These are phyloP conservation scores for Cryptosporidium ryanae DNA, from an alignment of 169 alveolate genomes.

Conservation along the genomic window DNA sequence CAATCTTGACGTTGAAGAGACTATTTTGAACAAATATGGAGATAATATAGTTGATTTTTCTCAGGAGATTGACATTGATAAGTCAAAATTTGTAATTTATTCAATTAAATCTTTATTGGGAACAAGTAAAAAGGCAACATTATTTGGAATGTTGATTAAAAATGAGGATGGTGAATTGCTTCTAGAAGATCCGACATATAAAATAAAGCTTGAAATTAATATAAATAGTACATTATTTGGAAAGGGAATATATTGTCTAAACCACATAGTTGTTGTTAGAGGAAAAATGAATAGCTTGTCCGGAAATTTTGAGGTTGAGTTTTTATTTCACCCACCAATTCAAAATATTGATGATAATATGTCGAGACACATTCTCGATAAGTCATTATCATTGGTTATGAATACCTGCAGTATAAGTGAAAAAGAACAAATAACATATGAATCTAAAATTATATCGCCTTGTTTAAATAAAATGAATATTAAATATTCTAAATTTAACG, in stretches of 20 bases:
- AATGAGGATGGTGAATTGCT: constrained; percentile 25
- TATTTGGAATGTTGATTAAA: constrained; percentile 45
- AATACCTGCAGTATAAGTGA: neutral
- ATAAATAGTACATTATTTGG: constrained; percentile 30
- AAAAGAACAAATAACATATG: neutral
- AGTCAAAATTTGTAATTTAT: constrained; percentile 14
- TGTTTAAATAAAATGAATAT: neutral
- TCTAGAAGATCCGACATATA: constrained; percentile 44
- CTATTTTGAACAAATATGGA: neutral
- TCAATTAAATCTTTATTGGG: constrained; percentile 1
- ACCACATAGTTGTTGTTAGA: constrained; percentile 29
- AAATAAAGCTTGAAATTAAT: constrained; percentile 4
- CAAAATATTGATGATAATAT: constrained; percentile 14
- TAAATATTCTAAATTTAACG: neutral
- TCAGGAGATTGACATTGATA: constrained; percentile 5
- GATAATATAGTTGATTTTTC: neutral
- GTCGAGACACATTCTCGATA: neutral
- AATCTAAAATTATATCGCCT: neutral
- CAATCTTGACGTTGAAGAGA: neutral
- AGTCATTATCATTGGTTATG: neutral
- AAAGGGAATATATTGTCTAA: constrained; percentile 44
- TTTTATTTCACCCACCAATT: constrained; percentile 63
- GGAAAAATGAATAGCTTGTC: constrained; percentile 40
- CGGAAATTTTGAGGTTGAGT: constrained; percentile 15
- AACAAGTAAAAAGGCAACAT: neutral